phyloP scores from a whole-genome alignment of 2,329 filamentous ascomycete species.

The Fusarium illudens region DNA sequence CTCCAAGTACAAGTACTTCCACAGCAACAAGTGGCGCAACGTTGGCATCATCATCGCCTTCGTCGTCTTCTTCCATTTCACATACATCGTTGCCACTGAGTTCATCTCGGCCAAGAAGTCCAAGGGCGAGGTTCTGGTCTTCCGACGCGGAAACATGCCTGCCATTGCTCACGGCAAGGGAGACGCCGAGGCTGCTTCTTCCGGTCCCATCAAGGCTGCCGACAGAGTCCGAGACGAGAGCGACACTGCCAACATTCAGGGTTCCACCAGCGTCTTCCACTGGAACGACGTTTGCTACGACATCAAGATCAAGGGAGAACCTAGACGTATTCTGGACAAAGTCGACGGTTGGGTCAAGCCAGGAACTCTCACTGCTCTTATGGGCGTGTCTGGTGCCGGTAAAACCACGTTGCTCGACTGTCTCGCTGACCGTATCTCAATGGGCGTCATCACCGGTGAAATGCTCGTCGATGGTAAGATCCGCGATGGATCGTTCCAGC shows the following conservation, averaged over 20 bases:
- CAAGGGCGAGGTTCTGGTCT: constrained; percentile 69
- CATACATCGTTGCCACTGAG: constrained; percentile 61
- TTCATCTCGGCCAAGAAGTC: constrained; percentile 59
- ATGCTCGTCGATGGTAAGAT: constrained; percentile 75
- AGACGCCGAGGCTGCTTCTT: constrained; percentile 34
- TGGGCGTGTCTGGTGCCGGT: constrained; percentile 60
- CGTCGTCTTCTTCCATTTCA: constrained; percentile 55
- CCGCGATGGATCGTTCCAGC: constrained; percentile 73
- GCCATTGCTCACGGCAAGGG: constrained; percentile 19
- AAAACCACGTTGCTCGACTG: constrained; percentile 74
- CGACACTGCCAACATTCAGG: constrained; percentile 36
- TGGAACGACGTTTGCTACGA: constrained; percentile 80
- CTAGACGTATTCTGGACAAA: constrained; percentile 71
- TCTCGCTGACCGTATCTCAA: constrained; percentile 74
- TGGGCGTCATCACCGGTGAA: constrained; percentile 75
- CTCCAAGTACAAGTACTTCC: constrained; percentile 56
- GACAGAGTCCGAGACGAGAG: constrained; percentile 29
- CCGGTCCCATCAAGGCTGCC: constrained; percentile 28
- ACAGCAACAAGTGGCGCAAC: constrained; percentile 63
- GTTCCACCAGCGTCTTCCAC: constrained; percentile 62
- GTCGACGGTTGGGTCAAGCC: constrained; percentile 81
- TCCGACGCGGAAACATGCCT: constrained; percentile 55
- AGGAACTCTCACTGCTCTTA: constrained; percentile 75
- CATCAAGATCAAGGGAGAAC: constrained; percentile 73
- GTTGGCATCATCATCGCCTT: constrained; percentile 65